Base-by-base conservation (phyloP, 139 green algal species). In the Tetraselmis striata region DNA sequence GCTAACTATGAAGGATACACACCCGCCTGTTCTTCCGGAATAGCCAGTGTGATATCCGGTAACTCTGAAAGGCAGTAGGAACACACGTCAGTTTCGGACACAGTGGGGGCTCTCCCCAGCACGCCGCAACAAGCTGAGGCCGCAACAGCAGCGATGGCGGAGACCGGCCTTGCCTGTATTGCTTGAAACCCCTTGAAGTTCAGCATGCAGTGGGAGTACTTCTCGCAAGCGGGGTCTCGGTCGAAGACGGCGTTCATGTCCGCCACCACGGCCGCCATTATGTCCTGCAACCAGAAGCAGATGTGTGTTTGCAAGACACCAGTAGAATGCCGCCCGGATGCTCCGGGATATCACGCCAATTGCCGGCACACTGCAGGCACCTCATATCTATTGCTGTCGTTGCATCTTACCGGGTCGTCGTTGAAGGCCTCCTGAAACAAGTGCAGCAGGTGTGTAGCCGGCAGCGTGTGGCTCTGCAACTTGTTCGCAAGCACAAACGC, bases 151-250 rank as follows among this genome's bases (percentile, higher is more conserved):
- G 11, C 5, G 11, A 67, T 5, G 45, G 11, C 11, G 18, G 45
- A 18, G 18, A 67, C 11, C 11, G 45, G 11, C 5, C 45, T 67
- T 67, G 45, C 45, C 45, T 67, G 45, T 67, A 67, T 82, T 0
- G 96, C 96, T 84, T 98, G 95, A 83, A 95, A 98, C 28, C 95
- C 95, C 88, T 98, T 98, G 88, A 97, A 98, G 85, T 95, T 95
- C 32, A 99, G 86, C 78, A 99, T 85, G 77, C 88, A 93, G 84
- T 95, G 92, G 11, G 86, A 90, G 81, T 95, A 97, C 23, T 90
- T 91, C 25, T 95, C 90, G 85, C 96, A 99, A 1, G 96, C 97
- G 1, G 96, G 95, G 86, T 99, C 94, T 23, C 95, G 89, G 23
- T 97, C 93, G 23, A 85, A 31, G 22, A 94, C 89, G 1, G 93